A percentile compares a stretch with the other conserved stretches of the same genome.
phyloP scores from a whole-genome alignment of 75 land plant species.

The Selaginella tamariscina region DNA sequence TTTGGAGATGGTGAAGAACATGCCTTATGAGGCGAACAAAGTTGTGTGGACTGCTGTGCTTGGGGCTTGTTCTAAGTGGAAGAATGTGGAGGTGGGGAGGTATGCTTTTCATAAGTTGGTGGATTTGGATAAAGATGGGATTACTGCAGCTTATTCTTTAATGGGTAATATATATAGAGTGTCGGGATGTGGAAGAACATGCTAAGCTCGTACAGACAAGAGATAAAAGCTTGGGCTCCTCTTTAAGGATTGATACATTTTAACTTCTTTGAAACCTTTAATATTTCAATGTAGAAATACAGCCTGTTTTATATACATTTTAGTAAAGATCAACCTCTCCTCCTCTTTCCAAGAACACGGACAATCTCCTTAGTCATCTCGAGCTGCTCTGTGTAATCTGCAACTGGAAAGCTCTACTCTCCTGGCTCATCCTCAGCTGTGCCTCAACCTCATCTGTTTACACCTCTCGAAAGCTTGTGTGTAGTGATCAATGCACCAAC shows the following conservation, averaged over 20 bases:
- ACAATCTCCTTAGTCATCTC: conserved; percentile 6
- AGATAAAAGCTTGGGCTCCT: background rate
- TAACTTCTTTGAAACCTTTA: too few species aligned
- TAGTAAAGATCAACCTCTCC: background rate
- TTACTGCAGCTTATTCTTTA: background rate
- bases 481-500: background rate
- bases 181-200: background rate
- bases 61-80: background rate
- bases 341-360: background rate
- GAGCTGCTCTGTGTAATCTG: conserved; percentile 1
- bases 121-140: background rate
- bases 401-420: background rate
- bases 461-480: conserved; percentile 7
- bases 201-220: background rate
- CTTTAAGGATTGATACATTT: too few species aligned
- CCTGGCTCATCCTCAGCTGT: background rate
- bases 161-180: background rate
- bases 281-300: too few species aligned
- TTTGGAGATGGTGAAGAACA: background rate
- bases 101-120: background rate
- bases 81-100: background rate
- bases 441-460: conserved; percentile 8
- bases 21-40: background rate
- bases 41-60: background rate
- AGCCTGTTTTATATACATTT: too few species aligned